Evolutionary conservation across 2,329 filamentous ascomycete species (phyloP), one percentile per base, ranked within the genome.

Genomic region (Elsinoe necatrix): DNA sequence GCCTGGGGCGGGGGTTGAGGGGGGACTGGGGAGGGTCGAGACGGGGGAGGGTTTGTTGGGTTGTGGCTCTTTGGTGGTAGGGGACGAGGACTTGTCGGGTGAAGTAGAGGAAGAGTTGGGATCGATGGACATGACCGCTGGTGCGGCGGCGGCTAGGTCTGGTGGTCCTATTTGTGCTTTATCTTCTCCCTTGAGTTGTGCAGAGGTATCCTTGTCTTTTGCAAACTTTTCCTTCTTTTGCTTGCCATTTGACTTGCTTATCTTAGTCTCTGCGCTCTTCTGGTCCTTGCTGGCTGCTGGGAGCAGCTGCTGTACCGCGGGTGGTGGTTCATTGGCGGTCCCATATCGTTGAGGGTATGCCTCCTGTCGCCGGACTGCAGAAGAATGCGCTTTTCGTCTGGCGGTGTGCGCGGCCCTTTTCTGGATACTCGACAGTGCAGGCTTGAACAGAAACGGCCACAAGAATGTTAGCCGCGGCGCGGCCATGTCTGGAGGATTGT

Each of bases 381-480:
- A 66, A 29, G 70, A 63, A 47, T 70, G 64, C 29, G 71, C 65
- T 31, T 65, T 63, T 57, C 65, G 60, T 37, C 63, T 63, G 18
- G 61, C 59, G 25, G 63, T 61, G 14, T 64, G 62, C 55, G 59
- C 60, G 16, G 61, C 62, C 18, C 60, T 63, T 61, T 65, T 62
- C 6, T 59, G 54, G 4, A 52, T 61, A 14, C 63, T 64, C 41
- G 55, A 61, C 54, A 62, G 66, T 6, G 64, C 60, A 1, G 71
- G 65, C 47, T 68, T 69, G 54, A 69, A 74, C 45, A 77, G 66
- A 63, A 72, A 69, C 0, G 75, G 74, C 70, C 74, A 77, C 41
- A 77, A 67, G 61, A 76, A 76, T 23, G 72, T 71, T 45, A 77
- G 63, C 42, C 71, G 71, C 12, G 74, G 74, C 43, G 70, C 64